Evolutionary conservation across 305 asterid species (phyloP), one percentile per base, ranked within the genome.

Genomic region (Withania somnifera): DNA sequence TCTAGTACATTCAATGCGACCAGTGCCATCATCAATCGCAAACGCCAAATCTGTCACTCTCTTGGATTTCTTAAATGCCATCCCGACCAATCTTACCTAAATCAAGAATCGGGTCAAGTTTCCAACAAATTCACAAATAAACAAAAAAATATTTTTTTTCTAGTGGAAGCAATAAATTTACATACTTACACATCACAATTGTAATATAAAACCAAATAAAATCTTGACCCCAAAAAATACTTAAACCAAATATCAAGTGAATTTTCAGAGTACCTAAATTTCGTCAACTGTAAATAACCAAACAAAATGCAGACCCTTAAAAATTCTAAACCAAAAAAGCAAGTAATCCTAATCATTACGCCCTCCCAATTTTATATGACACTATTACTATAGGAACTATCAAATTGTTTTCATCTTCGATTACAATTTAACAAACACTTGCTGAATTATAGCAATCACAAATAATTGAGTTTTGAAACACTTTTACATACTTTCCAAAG

Each of bases 11-110:
- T 84, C 88, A 81, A 94, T 88, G 8, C 98, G 97, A 22, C 95
- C 98, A 0, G 99, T 93, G 68, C 96, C 98, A 88, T 96, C 99
- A 86, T 96, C 98, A 45, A 96, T 83, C 61, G 83, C 85, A 54
- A 96, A 96, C 1, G 92, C 84, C 36, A 86, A 92, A 88, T 92
- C 95, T 3, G 97, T 91, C 13, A 84, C 89, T 89, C 91, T 89
- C 40, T 79, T 88, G 7, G 92, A 77, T 84, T 89, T 94, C 20
- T 93, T 84, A 57, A 69, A 92, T 34, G 88, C 88, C 94, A 94
- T 89, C 58, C 99, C 98, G 11, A 96, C 82, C 86, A 93, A 58
- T 88, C 89, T 92, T 83, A 95, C 99, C 98, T 95, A 82, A 14
- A 28, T 22, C 64, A 28, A 68, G 69, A 19, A 69, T 19, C 9